Conservation (phyloP, 108 stramenopile genomes). For the Fistulifera pelliculosa region DNA sequence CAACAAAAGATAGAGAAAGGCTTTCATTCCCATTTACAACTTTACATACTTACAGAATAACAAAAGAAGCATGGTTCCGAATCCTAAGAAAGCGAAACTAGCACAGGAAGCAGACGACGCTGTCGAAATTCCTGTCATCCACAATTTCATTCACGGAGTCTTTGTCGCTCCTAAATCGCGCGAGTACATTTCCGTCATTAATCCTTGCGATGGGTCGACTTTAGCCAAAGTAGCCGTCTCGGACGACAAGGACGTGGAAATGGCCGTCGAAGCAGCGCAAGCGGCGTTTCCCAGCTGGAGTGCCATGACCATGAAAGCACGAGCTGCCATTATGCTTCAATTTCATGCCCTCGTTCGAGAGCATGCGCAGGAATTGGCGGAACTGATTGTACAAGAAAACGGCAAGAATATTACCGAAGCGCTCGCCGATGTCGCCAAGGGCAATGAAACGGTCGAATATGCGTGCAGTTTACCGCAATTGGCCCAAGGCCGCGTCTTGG, state of each 20-base stretch:
- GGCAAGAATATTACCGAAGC: slow-evolving; percentile 97
- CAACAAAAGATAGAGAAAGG: too few relatives aligned
- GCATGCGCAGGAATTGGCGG: slow-evolving; percentile 80
- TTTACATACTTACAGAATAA: too few relatives aligned
- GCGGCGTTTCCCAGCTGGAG: slow-evolving; percentile 77
- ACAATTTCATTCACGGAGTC: slow-evolving; percentile 63
- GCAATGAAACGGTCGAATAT: slow-evolving; percentile 97
- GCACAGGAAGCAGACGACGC: too few relatives aligned
- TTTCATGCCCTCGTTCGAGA: slow-evolving; percentile 78
- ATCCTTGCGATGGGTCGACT: slow-evolving; percentile 34
- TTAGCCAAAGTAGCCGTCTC: slow-evolving; percentile 66
- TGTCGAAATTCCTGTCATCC: slow-evolving; percentile 12
- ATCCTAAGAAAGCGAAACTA: too few relatives aligned
- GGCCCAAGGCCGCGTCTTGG: slow-evolving; percentile 63
- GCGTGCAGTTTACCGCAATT: slow-evolving; percentile 89
- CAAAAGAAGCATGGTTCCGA: too few relatives aligned
- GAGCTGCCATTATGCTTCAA: slow-evolving; percentile 88
- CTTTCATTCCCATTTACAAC: too few relatives aligned
- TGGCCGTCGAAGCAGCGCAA: slow-evolving; percentile 67
- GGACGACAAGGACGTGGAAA: slow-evolving; percentile 50
- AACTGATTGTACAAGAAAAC: slow-evolving; percentile 86
- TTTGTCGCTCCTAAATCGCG: slow-evolving; percentile 39
- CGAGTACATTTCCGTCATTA: slow-evolving; percentile 43
- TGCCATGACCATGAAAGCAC: slow-evolving; percentile 61
- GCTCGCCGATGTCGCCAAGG: slow-evolving; percentile 92